Evolutionary conservation across 495 filamentous ascomycete genomes (phyloP).

Genomic region (Rusavskia elegans): DNA sequence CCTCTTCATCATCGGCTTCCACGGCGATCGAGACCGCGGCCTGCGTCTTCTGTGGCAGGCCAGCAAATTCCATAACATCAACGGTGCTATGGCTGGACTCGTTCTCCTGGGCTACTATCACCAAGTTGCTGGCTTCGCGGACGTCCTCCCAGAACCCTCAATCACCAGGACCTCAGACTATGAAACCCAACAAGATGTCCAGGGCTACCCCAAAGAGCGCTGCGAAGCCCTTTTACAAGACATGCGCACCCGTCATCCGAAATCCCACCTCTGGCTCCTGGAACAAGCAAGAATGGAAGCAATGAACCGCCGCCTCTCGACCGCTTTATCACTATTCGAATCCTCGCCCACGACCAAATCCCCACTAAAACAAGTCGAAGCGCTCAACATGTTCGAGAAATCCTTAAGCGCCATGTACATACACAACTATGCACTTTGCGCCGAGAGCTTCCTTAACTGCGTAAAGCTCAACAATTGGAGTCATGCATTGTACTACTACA

Average conservation of each 20-base stretch:
- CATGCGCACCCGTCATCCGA: constrained; percentile 66
- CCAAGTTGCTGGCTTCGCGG: constrained; percentile 65
- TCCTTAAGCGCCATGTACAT: constrained; percentile 65
- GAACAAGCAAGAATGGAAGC: constrained; percentile 76
- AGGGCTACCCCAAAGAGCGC: constrained; percentile 57
- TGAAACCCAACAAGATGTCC: constrained; percentile 15
- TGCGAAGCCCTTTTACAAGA: constrained; percentile 50
- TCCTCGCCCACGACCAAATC: constrained; percentile 32
- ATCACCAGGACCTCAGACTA: constrained; percentile 34
- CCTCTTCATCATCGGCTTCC: constrained; percentile 79
- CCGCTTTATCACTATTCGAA: constrained; percentile 47
- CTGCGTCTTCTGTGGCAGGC: constrained; percentile 84
- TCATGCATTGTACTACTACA: constrained; percentile 78
- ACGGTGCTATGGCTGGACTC: constrained; percentile 77
- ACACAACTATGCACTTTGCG: constrained; percentile 54
- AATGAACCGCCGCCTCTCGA: constrained; percentile 48
- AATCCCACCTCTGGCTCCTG: constrained; percentile 72
- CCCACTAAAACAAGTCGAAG: constrained; percentile 72
- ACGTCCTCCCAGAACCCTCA: constrained; percentile 54
- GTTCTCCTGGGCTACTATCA: constrained; percentile 78
- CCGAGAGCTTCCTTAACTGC: constrained; percentile 61
- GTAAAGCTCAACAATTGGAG: constrained; percentile 83
- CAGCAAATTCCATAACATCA: constrained; percentile 72
- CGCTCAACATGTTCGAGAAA: constrained; percentile 69
- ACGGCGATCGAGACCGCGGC: constrained; percentile 73